Conservation (phyloP, 257 asterid species). For the Thymus mandschuricus region DNA sequence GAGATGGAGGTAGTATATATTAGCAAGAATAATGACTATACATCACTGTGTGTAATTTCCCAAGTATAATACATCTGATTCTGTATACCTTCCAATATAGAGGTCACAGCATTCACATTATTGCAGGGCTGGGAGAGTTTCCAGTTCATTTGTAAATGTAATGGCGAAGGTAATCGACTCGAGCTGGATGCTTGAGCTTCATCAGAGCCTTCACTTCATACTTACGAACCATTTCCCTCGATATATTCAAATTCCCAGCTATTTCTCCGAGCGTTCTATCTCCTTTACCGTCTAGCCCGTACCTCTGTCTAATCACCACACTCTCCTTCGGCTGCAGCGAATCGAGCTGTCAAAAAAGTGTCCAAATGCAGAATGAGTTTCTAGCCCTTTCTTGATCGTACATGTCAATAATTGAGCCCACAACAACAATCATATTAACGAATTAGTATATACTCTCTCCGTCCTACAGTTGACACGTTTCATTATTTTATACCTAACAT, state of each 20-base stretch:
- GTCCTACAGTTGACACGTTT: too few relatives aligned
- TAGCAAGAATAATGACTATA: constrained; percentile 34
- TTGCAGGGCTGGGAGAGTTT: too few relatives aligned
- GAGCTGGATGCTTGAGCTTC: constrained; percentile 97
- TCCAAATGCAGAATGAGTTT: neutral
- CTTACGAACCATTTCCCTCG: constrained; percentile 90
- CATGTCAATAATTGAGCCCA: neutral
- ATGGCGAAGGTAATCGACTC: constrained; percentile 81
- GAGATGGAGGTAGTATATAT: too few relatives aligned
- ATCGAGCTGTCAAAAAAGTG: constrained; percentile 65
- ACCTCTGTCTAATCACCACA: constrained; percentile 87
- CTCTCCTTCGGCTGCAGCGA: constrained; percentile 96
- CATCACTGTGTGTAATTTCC: constrained; percentile 23
- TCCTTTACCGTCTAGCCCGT: constrained; percentile 88
- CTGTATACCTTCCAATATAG: constrained; percentile 27
- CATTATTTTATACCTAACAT: too few relatives aligned
- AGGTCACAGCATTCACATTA: constrained; percentile 3
- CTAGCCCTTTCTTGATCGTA: constrained; percentile 16
- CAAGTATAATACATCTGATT: constrained; percentile 40
- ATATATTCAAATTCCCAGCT: constrained; percentile 86
- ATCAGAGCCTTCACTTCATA: constrained; percentile 92
- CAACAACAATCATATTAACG: neutral
- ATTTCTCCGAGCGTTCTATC: constrained; percentile 91
- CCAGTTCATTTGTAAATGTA: constrained; percentile 54
- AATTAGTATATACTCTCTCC: neutral